Percentiles rank a stretch among this genome's conserved stretches.
Conservation (phyloP, 1,284 basidiomycete species). For the Fistulinella cinereoalba region DNA sequence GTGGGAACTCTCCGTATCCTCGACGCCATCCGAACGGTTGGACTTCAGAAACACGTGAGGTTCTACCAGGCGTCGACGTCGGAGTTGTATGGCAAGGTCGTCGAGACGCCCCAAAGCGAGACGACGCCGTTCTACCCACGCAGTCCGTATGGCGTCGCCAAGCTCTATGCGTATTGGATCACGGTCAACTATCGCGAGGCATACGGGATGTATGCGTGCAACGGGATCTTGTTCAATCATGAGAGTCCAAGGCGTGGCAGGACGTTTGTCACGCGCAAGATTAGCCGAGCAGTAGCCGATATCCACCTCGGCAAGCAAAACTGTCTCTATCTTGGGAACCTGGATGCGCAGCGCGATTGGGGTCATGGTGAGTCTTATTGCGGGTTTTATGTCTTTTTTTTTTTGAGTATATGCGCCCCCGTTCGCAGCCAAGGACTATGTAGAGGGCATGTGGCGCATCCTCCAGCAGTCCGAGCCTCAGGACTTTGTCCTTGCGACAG, state of each 20-base stretch:
- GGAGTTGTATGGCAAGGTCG: slow-evolving; percentile 90
- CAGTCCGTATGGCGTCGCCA: slow-evolving; percentile 88
- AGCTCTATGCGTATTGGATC: slow-evolving; percentile 88
- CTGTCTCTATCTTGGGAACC: slow-evolving; percentile 86
- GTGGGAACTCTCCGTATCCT: slow-evolving; percentile 88
- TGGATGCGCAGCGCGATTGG: slow-evolving; percentile 92
- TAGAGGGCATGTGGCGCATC: slow-evolving; percentile 95
- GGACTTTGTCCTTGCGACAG: slow-evolving; percentile 90
- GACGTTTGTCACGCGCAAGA: slow-evolving; percentile 94
- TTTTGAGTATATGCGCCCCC: slow-evolving; percentile 10
- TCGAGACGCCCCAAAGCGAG: slow-evolving; percentile 88
- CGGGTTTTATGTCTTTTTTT: not conserved
- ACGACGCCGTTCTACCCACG: slow-evolving; percentile 93
- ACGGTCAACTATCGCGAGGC: slow-evolving; percentile 90
- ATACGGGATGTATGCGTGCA: slow-evolving; percentile 90
- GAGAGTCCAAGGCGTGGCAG: slow-evolving; percentile 88
- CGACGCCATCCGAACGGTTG: slow-evolving; percentile 90
- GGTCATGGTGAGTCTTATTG: slow-evolving; percentile 68
- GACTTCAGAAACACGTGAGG: slow-evolving; percentile 79
- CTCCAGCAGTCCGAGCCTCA: slow-evolving; percentile 78
- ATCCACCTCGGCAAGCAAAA: slow-evolving; percentile 82
- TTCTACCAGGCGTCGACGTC: slow-evolving; percentile 95
- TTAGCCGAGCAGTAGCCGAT: slow-evolving; percentile 85
- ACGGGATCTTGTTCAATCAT: slow-evolving; percentile 92
- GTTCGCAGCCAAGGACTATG: slow-evolving; percentile 81